Base-by-base conservation (phyloP, 2,329 filamentous ascomycete genomes). In the Penicillium sp. region DNA sequence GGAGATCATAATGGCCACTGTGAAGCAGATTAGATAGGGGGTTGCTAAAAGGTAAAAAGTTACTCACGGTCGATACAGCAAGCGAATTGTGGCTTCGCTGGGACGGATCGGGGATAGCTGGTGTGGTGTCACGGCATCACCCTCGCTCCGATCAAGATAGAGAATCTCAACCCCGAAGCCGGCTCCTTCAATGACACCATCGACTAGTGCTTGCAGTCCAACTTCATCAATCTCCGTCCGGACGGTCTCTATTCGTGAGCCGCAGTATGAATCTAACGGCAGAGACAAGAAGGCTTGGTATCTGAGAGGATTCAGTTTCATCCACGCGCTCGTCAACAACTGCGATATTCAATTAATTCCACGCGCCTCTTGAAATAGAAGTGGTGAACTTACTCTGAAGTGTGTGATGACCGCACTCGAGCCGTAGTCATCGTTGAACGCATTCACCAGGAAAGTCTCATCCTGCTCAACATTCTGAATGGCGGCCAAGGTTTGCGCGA, bases 1-100 rank as follows among this genome's bases (percentile, higher is more conserved):
- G 82, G 59, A 99, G 87, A 74, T 98, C 95, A 74, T 98, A 99
- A 76, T 98, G 95, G 58, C 91, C 91, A 43, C 85, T 87, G 62
- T 44, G 48, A 19, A 29, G 24, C 26, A 37, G 42, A 58, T 71
- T 64, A 75, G 69, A 52, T 54, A 39, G 2, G 13, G 8, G 13
- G 2, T 4, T 8, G 11, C 10, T 4, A 29, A 37, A 42, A 21
- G 5, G 4, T 21, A 14, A n/a, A 3, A 22, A 21, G 21, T n/a
- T 27, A 74, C 84, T 78, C 71, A 87, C 84, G 86, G 86, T 68
- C 86, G 79, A 68, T 89, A 89, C 24, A 89, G 79, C n/a, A 89
- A 75, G 61, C 84, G 79, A 79, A 96, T 71, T 79, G 87, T 83
- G 78, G 93, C 69, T 81, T 82, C 58, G 83, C 58, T 70, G 13